Evolutionary conservation across 768 basidiomycete species (phyloP), one percentile per base, ranked within the genome.

Genomic region (Sporobolomyces pararoseus): DNA sequence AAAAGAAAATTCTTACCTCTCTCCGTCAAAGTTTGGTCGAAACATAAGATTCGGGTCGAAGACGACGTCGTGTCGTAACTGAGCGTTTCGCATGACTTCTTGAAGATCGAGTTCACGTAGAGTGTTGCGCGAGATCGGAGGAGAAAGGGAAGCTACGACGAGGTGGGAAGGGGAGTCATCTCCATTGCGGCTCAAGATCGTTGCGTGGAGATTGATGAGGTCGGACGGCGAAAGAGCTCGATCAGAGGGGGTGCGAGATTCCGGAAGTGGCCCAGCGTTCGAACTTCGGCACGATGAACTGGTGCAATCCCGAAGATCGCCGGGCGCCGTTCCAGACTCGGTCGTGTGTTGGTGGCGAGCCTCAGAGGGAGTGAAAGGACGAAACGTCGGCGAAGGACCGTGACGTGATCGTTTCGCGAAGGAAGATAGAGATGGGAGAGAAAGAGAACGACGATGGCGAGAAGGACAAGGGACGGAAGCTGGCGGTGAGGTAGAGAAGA

Each of bases 21-120:
- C 69, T 52, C 76, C 74, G 29, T 77, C 72, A 63, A 72, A 77
- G 59, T 79, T 78, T 0, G 80, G 79, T 14, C 80, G 75, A 65
- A 80, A 80, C 63, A 78, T 78, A 29, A 80, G 74, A 57, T 75
- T 78, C 12, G 73, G 67, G 47, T 74, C 75, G 27, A 76, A 76
- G 32, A 76, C 75, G 47, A 75, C 63, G 47, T 76, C 75, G 63
- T 76, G 75, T 39, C 93, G 89, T 68, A 95, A 87, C 78, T 93
- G 91, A 29, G 91, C 90, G 79, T 92, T 92, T 55, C 89, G 86
- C 65, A 95, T 83, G 75, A 95, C 92, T 62, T 88, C 85, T 66
- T 88, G 85, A 25, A 95, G 82, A 78, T 96, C 91, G 59, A 96
- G 83, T 77, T 92, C 90, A 76, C 86, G 87, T 74, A 96, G 83